A percentile compares a stretch with the other conserved stretches of the same genome.
Conservation (phyloP, 176 grass and related monocot genomes). For the Hyparrhenia diplandra region DNA sequence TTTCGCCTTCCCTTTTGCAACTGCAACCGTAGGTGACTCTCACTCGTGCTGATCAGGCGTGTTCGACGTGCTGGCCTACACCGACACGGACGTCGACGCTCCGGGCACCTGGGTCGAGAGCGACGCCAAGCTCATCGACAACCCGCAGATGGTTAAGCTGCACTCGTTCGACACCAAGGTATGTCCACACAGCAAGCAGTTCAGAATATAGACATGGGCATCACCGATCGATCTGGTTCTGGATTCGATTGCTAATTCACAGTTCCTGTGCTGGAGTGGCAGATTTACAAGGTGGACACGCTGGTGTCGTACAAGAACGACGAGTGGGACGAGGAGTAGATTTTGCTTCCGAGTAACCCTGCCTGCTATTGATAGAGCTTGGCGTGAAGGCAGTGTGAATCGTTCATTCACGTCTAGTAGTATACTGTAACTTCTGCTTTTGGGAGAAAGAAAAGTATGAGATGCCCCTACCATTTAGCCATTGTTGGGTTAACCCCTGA, state of each 20-base stretch:
- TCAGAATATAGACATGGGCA: background rate
- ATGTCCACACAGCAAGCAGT: conserved; percentile 34
- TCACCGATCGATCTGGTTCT: too few species aligned
- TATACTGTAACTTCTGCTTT: too few species aligned
- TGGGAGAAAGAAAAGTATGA: background rate
- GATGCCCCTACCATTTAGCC: background rate
- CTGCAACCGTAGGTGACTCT: background rate
- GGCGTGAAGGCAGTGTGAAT: conserved; percentile 64
- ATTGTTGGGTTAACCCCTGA: background rate
- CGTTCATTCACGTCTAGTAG: conserved; percentile 76
- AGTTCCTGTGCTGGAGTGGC: conserved; percentile 36
- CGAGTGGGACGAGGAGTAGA: conserved; percentile 64
- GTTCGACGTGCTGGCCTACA: conserved; percentile 97
- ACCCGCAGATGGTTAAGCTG: conserved; percentile 97
- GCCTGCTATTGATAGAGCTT: too few species aligned
- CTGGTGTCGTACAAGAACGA: conserved; percentile 94
- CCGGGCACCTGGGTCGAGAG: conserved; percentile 93
- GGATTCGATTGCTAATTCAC: background rate
- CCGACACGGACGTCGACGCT: conserved; percentile 66
- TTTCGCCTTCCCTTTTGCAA: background rate
- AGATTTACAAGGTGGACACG: conserved; percentile 99
- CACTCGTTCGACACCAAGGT: conserved; percentile 99
- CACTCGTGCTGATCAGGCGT: conserved; percentile 46
- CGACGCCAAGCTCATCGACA: conserved; percentile 88
- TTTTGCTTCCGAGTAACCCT: too few species aligned